Conservation (phyloP, 2,329 filamentous ascomycete genomes). For the Botrytis fabae region DNA sequence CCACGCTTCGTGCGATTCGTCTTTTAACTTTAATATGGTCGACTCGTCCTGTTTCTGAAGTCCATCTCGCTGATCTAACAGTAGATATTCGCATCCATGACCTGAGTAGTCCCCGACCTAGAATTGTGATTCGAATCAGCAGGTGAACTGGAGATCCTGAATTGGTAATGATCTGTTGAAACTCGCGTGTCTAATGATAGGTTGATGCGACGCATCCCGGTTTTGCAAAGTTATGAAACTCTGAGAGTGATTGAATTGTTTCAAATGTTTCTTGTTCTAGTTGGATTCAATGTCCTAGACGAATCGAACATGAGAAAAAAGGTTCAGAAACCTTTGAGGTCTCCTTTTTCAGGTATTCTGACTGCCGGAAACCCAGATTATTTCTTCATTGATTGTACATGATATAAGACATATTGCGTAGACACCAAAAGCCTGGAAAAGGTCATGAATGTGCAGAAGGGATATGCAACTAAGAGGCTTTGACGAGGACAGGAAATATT, state of each 20-base stretch:
- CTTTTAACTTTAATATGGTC: conserved; percentile 43
- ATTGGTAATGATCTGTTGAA: not conserved
- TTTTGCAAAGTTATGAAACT: not conserved
- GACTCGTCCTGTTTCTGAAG: conserved; percentile 45
- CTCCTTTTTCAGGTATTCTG: not conserved
- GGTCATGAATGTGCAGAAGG: not conserved
- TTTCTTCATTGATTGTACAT: not conserved
- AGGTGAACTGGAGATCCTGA: not conserved
- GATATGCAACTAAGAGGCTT: not conserved
- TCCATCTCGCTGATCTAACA: conserved; percentile 72
- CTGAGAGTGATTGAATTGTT: not conserved
- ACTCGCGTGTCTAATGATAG: not conserved
- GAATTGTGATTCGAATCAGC: conserved; percentile 2
- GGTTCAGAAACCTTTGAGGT: not conserved
- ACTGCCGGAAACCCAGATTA: not conserved
- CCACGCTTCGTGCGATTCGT: conserved; percentile 51
- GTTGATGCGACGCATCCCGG: not conserved
- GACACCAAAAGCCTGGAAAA: not conserved
- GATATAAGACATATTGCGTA: not conserved
- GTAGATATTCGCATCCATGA: conserved; percentile 85
- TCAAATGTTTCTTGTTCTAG: not conserved
- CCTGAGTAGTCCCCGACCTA: conserved; percentile 73
- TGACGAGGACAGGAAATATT: not conserved
- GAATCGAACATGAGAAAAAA: not conserved
- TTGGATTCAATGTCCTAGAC: not conserved